phyloP scores from a whole-genome alignment of 2,329 filamentous ascomycete genomes.

The Tolypocladium amazonense region DNA sequence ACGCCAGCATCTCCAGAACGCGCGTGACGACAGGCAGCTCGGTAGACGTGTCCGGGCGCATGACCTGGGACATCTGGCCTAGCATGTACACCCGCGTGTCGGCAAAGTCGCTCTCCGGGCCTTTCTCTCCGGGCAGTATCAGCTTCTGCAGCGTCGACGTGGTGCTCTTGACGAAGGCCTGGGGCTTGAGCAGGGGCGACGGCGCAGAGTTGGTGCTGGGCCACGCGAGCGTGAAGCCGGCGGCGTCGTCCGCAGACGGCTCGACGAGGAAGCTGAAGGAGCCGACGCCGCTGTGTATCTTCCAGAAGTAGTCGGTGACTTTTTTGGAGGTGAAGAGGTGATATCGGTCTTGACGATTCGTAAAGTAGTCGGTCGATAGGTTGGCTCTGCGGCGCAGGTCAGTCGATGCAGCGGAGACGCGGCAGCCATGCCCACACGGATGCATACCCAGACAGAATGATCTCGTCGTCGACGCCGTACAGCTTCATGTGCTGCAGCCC shows the following conservation, averaged over 20 bases:
- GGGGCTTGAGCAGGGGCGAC: constrained; percentile 60
- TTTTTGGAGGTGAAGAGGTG: constrained; percentile 76
- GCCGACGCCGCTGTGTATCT: constrained; percentile 66
- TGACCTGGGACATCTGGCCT: constrained; percentile 76
- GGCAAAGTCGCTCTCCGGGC: constrained; percentile 15
- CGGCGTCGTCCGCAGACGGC: constrained; percentile 41
- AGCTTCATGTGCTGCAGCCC: constrained; percentile 98
- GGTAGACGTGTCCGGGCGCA: constrained; percentile 71
- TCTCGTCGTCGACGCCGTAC: constrained; percentile 89
- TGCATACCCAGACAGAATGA: constrained; percentile 77
- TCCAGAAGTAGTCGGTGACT: constrained; percentile 72
- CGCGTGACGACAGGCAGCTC: constrained; percentile 74
- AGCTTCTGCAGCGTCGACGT: constrained; percentile 57
- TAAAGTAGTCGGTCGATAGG: constrained; percentile 88
- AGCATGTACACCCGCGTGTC: constrained; percentile 78
- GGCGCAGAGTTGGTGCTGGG: constrained; percentile 63
- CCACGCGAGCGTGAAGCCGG: constrained; percentile 60
- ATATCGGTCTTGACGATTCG: constrained; percentile 88
- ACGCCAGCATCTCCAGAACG: constrained; percentile 59
- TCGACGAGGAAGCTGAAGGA: constrained; percentile 73
- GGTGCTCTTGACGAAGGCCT: constrained; percentile 59
- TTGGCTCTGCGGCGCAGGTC: constrained; percentile 52
- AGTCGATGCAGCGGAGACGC: background rate
- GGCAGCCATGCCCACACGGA: background rate
- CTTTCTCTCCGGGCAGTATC: constrained; percentile 32